These are phyloP conservation scores for Nemania abortiva DNA, from an alignment of 2,329 filamentous ascomycete species.

Conservation along the genomic window DNA sequence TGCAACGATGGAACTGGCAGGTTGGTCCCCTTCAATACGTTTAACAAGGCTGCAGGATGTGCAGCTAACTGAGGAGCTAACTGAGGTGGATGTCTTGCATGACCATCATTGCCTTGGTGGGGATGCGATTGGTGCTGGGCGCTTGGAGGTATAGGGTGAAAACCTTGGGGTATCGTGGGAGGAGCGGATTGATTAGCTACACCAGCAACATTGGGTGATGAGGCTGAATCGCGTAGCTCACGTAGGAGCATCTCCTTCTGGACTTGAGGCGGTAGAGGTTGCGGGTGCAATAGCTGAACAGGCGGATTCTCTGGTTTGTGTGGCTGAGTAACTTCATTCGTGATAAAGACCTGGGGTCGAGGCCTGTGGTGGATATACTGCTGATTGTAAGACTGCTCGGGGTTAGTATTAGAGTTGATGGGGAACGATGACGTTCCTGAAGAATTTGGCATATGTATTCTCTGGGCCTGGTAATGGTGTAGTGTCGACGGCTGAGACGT, in stretches of 20 bases:
- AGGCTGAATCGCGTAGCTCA: conserved; percentile 53
- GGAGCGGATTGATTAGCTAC: conserved; percentile 39
- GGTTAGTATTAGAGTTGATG: conserved; percentile 52
- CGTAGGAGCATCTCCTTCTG: conserved; percentile 64
- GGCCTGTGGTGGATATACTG: conserved; percentile 42
- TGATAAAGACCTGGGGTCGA: conserved; percentile 47
- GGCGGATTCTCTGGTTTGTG: conserved; percentile 51
- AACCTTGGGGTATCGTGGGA: conserved; percentile 40
- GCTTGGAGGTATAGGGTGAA: conserved; percentile 34
- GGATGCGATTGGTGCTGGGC: conserved; percentile 39
- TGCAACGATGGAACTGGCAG: conserved; percentile 37
- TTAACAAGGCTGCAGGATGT: conserved; percentile 54
- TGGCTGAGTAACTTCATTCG: conserved; percentile 40
- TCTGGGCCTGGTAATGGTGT: conserved; percentile 65
- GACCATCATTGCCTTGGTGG: conserved; percentile 35
- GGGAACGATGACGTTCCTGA: conserved; percentile 64
- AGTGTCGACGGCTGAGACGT: conserved; percentile 68
- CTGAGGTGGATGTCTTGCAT: conserved; percentile 38
- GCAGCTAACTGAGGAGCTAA: conserved; percentile 46
- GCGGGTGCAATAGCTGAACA: conserved; percentile 58
- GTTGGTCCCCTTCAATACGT: conserved; percentile 56
- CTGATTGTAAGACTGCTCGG: conserved; percentile 39
- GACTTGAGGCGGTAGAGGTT: conserved; percentile 67
- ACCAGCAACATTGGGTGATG: conserved; percentile 50
- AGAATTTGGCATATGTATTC: conserved; percentile 60